A percentile compares a stretch with the other conserved stretches of the same genome.
These are phyloP conservation scores for Biscutella laevigata DNA, from an alignment of 441 rosid genomes.

Conservation along the genomic window DNA sequence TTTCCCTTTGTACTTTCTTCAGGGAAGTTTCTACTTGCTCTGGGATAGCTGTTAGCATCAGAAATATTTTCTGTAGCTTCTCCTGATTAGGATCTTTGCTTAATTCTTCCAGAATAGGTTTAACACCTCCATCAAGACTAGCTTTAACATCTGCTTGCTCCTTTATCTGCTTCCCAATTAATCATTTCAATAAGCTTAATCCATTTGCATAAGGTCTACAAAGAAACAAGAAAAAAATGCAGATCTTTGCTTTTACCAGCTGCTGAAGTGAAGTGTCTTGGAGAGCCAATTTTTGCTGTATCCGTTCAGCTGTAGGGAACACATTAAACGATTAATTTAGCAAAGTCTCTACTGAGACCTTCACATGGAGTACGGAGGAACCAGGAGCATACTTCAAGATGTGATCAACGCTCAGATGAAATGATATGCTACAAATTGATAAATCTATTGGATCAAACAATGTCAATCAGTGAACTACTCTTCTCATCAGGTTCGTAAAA, in stretches of 20 bases:
- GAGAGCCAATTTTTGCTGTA: conserved; percentile 54
- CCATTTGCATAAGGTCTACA: conserved; percentile 2
- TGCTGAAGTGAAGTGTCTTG: conserved; percentile 56
- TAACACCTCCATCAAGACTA: conserved; percentile 47
- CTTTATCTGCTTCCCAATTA: conserved; percentile 40
- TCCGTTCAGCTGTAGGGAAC: conserved; percentile 57
- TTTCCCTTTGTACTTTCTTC: conserved; percentile 41
- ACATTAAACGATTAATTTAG: conserved; percentile 11
- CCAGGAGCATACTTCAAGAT: not conserved
- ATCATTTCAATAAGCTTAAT: not conserved
- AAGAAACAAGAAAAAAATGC: conserved; percentile 17
- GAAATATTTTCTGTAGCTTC: conserved; percentile 39
- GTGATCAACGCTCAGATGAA: not conserved
- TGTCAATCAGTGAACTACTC: not conserved
- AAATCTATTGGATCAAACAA: not conserved
- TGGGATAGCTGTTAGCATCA: conserved; percentile 45
- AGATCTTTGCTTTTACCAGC: conserved; percentile 42
- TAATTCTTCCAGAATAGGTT: conserved; percentile 48
- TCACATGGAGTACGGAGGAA: conserved; percentile 7
- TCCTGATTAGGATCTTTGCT: conserved; percentile 40
- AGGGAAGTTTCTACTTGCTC: conserved; percentile 45
- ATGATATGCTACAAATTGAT: not conserved
- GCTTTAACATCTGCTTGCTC: conserved; percentile 54
- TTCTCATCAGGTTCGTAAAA: not conserved
- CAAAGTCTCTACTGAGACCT: not conserved